phyloP scores from a whole-genome alignment of 768 basidiomycete genomes.

The Lactifluus hygrophoroides region DNA sequence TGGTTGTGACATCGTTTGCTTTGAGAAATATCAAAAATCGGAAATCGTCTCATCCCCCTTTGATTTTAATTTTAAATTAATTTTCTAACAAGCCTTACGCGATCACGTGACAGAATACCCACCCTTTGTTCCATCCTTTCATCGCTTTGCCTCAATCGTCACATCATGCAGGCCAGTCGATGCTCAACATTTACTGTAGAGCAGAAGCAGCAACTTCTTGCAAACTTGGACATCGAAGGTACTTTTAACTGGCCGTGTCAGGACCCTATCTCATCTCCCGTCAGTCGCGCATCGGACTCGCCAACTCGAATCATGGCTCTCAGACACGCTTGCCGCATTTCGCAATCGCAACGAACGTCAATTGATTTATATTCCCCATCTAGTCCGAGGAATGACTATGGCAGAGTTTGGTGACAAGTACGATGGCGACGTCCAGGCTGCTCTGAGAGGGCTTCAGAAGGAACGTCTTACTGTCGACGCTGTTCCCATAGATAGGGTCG shows the following conservation, averaged over 20 bases:
- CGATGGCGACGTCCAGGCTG: slow-evolving; percentile 64
- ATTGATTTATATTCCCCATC: slow-evolving; percentile 65
- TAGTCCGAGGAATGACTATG: slow-evolving; percentile 63
- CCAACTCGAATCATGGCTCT: slow-evolving; percentile 69
- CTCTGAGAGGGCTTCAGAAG: slow-evolving; percentile 58
- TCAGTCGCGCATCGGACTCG: slow-evolving; percentile 65
- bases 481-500: slow-evolving; percentile 52
- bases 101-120: background rate
- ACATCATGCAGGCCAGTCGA: background rate
- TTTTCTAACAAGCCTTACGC: background rate
- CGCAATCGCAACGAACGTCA: slow-evolving; percentile 67
- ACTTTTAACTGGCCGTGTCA: slow-evolving; percentile 7
- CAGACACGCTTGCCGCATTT: slow-evolving; percentile 66
- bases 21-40: too few relatives aligned
- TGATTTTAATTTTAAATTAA: background rate
- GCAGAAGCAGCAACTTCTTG: slow-evolving; percentile 67
- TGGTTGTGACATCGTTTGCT: background rate
- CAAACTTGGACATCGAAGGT: slow-evolving; percentile 80
- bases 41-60: background rate
- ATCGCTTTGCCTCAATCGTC: too few relatives aligned
- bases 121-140: background rate
- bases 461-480: slow-evolving; percentile 47
- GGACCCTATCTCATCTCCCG: background rate
- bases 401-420: slow-evolving; percentile 74
- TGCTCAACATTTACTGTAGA: slow-evolving; percentile 52